Base-by-base conservation (phyloP, 1,284 basidiomycete genomes). In the Stereum hirsutum region DNA sequence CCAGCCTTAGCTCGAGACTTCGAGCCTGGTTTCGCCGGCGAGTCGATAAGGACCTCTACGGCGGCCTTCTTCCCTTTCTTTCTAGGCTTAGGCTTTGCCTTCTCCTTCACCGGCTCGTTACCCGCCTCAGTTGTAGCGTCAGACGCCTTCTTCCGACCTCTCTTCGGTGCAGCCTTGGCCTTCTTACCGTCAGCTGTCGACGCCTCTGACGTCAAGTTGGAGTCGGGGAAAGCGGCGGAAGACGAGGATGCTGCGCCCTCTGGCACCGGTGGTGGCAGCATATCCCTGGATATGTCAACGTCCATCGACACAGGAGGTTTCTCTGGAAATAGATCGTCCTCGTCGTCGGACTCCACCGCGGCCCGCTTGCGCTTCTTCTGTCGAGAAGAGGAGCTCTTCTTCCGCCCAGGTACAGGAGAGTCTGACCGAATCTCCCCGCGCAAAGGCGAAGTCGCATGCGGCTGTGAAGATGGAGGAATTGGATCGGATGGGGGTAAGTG, bases 401-500 rank as follows among this genome's bases (percentile, higher is more conserved):
- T n/a, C n/a, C n/a, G n/a, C n/a, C n/a, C n/a, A n/a, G n/a, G n/a
- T n/a, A n/a, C n/a, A n/a, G n/a, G n/a, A n/a, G n/a, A n/a, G n/a
- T n/a, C n/a, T n/a, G n/a, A n/a, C n/a, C n/a, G n/a, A n/a, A n/a
- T n/a, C n/a, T n/a, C n/a, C n/a, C n/a, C n/a, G n/a, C n/a, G n/a
- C n/a, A n/a, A n/a, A n/a, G n/a, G n/a, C 31, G 46, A 42, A 28
- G 36, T 17, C 36, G 41, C 36, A 41, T 5, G 23, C 21, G 25
- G 35, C 49, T 50, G n/a, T n/a, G n/a, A n/a, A n/a, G n/a, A n/a
- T 20, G 35, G 39, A 15, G 45, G 49, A 21, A 41, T 41, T 2
- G 56, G 58, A 42, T 63, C 59, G 0, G 63, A 63, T 4, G 62
- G 61, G 1, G 63, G 62, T 0, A 65, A 39, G 52, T 54, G 45